A percentile compares a stretch with the other conserved stretches of the same genome.
These are phyloP conservation scores for Trichoderma virens DNA, from an alignment of 495 filamentous ascomycete species.

Conservation along the genomic window DNA sequence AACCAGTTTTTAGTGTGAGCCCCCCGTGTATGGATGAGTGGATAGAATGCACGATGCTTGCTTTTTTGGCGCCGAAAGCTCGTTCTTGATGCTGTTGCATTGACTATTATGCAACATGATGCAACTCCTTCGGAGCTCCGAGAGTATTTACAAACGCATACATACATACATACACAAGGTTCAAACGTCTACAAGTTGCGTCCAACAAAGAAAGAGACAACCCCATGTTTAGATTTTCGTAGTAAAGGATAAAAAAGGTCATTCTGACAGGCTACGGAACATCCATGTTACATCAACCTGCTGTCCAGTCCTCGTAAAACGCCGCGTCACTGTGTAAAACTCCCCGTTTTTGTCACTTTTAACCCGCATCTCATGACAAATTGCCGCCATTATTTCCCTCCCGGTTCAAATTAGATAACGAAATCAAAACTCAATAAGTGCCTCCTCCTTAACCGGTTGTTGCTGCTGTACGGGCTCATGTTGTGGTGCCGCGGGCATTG, in stretches of 20 bases:
- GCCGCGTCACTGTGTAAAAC: constrained; percentile 40
- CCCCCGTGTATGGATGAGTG: background rate
- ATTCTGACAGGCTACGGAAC: constrained; percentile 6
- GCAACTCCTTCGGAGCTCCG: no score
- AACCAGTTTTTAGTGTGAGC: background rate
- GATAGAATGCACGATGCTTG: no score
- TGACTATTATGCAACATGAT: no score
- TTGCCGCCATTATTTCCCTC: background rate
- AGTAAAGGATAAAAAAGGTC: background rate
- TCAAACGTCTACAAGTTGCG: no score
- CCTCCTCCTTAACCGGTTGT: constrained; percentile 66
- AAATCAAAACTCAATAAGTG: constrained; percentile 72
- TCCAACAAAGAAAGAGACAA: background rate
- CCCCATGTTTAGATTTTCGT: no score
- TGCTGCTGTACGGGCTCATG: constrained; percentile 49
- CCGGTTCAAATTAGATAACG: constrained; percentile 29
- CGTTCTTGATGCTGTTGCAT: no score
- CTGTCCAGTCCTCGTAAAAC: constrained; percentile 16
- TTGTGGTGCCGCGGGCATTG: constrained; percentile 56
- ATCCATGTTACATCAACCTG: constrained; percentile 1
- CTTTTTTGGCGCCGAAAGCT: no score
- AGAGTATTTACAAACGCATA: no score
- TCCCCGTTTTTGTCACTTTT: constrained; percentile 5
- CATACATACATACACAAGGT: no score
- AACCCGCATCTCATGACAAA: background rate